A percentile compares a stretch with the other conserved stretches of the same genome.
phyloP scores from a whole-genome alignment of 208 protist species.

The Trypanosoma boissoni region DNA sequence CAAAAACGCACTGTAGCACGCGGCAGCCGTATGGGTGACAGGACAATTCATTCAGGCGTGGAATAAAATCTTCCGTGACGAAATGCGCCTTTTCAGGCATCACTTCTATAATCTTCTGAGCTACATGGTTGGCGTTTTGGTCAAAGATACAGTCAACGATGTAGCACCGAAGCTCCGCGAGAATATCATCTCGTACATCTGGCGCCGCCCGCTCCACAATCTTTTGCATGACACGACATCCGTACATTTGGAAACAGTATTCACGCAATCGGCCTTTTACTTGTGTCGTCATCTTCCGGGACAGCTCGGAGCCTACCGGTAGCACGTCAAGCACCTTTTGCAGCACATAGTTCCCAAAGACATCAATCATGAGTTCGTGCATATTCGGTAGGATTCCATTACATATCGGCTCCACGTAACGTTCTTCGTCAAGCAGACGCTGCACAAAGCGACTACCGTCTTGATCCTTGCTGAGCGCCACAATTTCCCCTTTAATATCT shows the following conservation, averaged over 20 bases:
- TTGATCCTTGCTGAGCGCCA: slow-evolving; percentile 93
- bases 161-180: slow-evolving; percentile 89
- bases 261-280: slow-evolving; percentile 84
- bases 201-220: slow-evolving; percentile 74
- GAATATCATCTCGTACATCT: slow-evolving; percentile 34
- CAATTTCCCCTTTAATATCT: slow-evolving; percentile 80
- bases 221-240: slow-evolving; percentile 98
- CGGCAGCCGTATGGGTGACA: slow-evolving; percentile 98
- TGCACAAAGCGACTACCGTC: slow-evolving; percentile 97
- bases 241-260: slow-evolving; percentile 93
- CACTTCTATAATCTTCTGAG: slow-evolving; percentile 98
- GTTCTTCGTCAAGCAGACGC: slow-evolving; percentile 90
- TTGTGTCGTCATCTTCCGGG: slow-evolving; percentile 42
- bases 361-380: slow-evolving; percentile 90
- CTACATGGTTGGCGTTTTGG: slow-evolving; percentile 99
- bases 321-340: slow-evolving; percentile 98
- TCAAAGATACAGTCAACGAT: slow-evolving; percentile 95
- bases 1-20: slow-evolving; percentile 97
- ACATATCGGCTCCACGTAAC: slow-evolving; percentile 85
- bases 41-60: slow-evolving; percentile 83
- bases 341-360: slow-evolving; percentile 98
- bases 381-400: slow-evolving; percentile 81
- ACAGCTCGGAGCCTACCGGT: slow-evolving; percentile 26
- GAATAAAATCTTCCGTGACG: slow-evolving; percentile 93
- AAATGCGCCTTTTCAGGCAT: slow-evolving; percentile 85